Evolutionary conservation across 108 stramenopile species (phyloP).

Genomic region (Pseudonitzschia pungens): DNA sequence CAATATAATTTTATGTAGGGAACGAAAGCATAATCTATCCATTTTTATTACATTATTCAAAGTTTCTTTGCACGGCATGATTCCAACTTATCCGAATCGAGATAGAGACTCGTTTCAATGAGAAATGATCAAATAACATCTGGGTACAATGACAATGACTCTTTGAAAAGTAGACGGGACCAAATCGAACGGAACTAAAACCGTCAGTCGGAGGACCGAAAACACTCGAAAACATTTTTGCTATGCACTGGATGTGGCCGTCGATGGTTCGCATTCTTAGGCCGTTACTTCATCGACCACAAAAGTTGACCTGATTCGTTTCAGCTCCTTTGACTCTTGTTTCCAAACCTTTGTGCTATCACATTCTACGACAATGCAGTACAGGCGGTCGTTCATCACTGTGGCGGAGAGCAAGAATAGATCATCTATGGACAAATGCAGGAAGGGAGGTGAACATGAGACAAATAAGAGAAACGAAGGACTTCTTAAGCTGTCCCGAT

Average conservation of each 20-base stretch:
- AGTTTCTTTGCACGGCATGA: not conserved
- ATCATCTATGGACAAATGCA: constrained; percentile 12
- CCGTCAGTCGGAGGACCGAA: no score
- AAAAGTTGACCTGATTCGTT: constrained; percentile 69
- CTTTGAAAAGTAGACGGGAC: no score
- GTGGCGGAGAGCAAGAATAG: constrained; percentile 71
- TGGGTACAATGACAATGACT: no score
- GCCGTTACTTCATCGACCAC: constrained; percentile 36
- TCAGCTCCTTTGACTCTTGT: constrained; percentile 64
- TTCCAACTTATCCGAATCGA: no score
- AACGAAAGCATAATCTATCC: constrained; percentile 13
- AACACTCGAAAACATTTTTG: no score
- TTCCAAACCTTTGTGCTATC: constrained; percentile 70
- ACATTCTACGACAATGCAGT: constrained; percentile 64
- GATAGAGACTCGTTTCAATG: no score
- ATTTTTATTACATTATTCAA: not conserved
- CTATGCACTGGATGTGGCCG: no score
- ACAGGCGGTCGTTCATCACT: constrained; percentile 52
- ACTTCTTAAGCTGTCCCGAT: no score
- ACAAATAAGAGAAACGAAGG: no score
- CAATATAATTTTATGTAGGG: constrained; percentile 10
- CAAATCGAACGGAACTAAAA: no score
- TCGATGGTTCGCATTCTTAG: not conserved
- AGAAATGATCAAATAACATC: no score
- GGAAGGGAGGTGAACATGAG: not conserved